Conservation (phyloP, 768 basidiomycete species). For the Tylopilus felleus region DNA sequence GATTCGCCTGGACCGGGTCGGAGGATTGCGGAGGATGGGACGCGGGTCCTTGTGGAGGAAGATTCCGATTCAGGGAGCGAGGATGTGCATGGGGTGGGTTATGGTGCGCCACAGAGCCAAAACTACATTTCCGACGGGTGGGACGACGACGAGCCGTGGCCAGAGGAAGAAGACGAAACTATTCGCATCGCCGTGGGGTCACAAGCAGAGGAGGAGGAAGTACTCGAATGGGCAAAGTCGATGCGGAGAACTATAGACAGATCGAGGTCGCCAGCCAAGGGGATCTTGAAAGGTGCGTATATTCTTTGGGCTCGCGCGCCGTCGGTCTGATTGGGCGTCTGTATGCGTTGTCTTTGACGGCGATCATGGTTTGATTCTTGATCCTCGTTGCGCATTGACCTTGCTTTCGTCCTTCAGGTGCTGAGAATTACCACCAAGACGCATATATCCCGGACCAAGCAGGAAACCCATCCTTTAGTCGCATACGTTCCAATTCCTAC, state of each 20-base stretch:
- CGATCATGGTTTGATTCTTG: neutral
- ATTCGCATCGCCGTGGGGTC: conserved; percentile 42
- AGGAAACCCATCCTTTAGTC: conserved; percentile 41
- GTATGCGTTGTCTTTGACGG: neutral
- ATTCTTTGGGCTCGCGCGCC: neutral
- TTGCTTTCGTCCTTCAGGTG: conserved; percentile 53
- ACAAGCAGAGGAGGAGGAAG: conserved; percentile 46
- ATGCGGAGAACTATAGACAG: conserved; percentile 72
- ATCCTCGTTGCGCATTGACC: neutral
- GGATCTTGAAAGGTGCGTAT: conserved; percentile 75
- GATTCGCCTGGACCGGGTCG: conserved; percentile 43
- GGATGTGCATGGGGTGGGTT: conserved; percentile 41
- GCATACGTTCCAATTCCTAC: conserved; percentile 83
- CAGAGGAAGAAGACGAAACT: conserved; percentile 68
- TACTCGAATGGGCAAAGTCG: conserved; percentile 76
- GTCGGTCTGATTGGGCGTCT: conserved; percentile 10
- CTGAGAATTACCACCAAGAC: conserved; percentile 66
- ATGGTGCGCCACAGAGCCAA: conserved; percentile 34
- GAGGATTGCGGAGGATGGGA: conserved; percentile 63
- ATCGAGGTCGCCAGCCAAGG: conserved; percentile 62
- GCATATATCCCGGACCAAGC: conserved; percentile 42
- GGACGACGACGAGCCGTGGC: conserved; percentile 81
- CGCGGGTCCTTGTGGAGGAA: conserved; percentile 62
- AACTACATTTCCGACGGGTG: conserved; percentile 59
- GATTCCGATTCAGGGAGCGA: conserved; percentile 62